Base-by-base conservation (phyloP, 2,329 filamentous ascomycete species). In the Chaetomium olivaceum region DNA sequence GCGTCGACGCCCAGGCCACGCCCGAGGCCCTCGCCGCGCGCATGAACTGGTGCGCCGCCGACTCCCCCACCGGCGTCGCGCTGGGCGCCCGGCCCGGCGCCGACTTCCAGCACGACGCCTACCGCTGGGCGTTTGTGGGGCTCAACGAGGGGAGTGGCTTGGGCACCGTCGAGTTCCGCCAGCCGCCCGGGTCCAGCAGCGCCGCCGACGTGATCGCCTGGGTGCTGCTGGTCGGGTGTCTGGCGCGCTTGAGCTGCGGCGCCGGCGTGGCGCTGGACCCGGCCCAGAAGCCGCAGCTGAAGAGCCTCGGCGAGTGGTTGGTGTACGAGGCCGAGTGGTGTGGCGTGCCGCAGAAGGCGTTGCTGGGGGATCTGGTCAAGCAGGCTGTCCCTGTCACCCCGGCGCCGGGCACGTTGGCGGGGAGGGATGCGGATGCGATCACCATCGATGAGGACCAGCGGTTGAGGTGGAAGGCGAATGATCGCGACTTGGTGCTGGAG, bases 221-320 rank as follows among this genome's bases (percentile, higher is more conserved):
- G 71, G 65, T 71, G 25, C 66, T 70, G 68, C 65, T 73, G 14
- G 69, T 68, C 23, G 70, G 62, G 2, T 72, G 70, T 51, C 70
- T 73, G 39, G 71, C 70, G 21, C 39, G 69, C 5, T n/a, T 73
- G 58, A 67, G 66, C 55, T 71, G 69, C 54, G 63, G 61, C 1
- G 43, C 59, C 23, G 68, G 63, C 27, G 61, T 59, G 43, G 46
- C 50, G 3, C 58, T 72, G 51, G 59, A 67, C 19, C 63, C 68
- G 1, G 58, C 51, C n/a, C 43, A 61, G 12, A 56, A 57, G 56
- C 65, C 69, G 16, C 54, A 62, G 58, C 56, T 67, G 6, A 61
- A 64, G 55, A 66, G 65, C 33, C 59, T 73, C 16, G 68, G 70
- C 19, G 67, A 71, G 63, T 71, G 68, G 69, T 25, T 73, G 12